Percentiles rank a stretch among this genome's conserved stretches.
These are phyloP conservation scores for Cenchrus americanus DNA, from an alignment of 176 grass and related monocot genomes.

Conservation along the genomic window DNA sequence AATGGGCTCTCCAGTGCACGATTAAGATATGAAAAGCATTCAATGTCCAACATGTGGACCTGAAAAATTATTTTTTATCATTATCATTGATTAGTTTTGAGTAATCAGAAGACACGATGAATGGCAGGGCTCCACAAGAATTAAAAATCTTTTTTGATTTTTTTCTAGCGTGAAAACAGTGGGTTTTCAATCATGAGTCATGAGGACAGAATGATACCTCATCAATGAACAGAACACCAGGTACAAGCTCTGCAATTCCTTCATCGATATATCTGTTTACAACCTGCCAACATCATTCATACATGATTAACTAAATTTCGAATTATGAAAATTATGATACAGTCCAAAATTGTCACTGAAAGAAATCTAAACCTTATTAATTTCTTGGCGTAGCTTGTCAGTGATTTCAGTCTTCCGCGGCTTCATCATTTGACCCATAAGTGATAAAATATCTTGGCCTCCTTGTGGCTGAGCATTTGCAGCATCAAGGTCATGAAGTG, in stretches of 20 bases:
- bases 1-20: constrained; percentile 88
- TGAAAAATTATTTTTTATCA: constrained; percentile 43
- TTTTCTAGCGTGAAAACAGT: neutral
- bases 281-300: constrained; percentile 55
- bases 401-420: constrained; percentile 96
- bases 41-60: constrained; percentile 96
- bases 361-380: constrained; percentile 74
- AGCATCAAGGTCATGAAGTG: constrained; percentile 92
- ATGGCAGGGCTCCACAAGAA: neutral
- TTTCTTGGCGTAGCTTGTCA: constrained; percentile 91
- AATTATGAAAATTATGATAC: neutral
- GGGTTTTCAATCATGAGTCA: constrained; percentile 14
- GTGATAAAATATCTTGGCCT: constrained; percentile 93
- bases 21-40: constrained; percentile 98
- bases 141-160: neutral
- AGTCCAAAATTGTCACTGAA: constrained; percentile 9
- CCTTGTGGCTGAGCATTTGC: constrained; percentile 99
- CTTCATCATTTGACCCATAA: constrained; percentile 99
- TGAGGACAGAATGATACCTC: constrained; percentile 55
- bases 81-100: neutral
- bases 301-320: constrained; percentile 5
- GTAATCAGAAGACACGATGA: constrained; percentile 7
- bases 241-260: constrained; percentile 96
- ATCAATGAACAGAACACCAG: constrained; percentile 94
- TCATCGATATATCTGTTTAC: constrained; percentile 94